Evolutionary conservation across 179 eudicot genomes (phyloP).

Genomic region (Monotropa hypopitys): DNA sequence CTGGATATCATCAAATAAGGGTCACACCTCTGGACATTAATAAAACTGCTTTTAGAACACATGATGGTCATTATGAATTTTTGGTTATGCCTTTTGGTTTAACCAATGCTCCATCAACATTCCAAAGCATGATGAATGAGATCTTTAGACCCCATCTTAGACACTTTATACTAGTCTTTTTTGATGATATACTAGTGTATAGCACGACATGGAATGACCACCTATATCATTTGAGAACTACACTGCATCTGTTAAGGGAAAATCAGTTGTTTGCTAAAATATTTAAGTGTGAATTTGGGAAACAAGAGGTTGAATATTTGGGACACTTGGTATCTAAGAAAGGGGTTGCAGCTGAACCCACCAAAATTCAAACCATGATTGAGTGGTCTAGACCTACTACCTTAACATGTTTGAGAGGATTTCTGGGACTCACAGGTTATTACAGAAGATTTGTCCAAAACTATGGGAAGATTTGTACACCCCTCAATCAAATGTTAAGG

Average conservation of each 20-base stretch:
- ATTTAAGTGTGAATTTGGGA: not conserved
- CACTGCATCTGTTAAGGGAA: not conserved
- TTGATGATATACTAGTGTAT: constrained; percentile 5
- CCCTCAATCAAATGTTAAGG: not conserved
- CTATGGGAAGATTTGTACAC: not conserved
- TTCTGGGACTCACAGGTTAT: not conserved
- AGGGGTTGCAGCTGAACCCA: not conserved
- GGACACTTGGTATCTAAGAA: not conserved
- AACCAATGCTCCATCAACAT: not conserved
- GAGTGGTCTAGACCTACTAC: not conserved
- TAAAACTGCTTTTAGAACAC: not conserved
- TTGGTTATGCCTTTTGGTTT: not conserved
- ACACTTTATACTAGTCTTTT: not conserved
- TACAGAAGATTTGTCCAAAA: not conserved
- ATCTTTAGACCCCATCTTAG: not conserved
- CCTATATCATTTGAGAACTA: not conserved
- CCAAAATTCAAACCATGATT: not conserved
- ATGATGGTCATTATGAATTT: constrained; percentile 2
- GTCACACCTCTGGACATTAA: not conserved
- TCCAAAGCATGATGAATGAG: constrained; percentile 4
- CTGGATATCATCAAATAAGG: not conserved
- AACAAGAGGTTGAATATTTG: not conserved
- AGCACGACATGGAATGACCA: not conserved
- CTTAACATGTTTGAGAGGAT: not conserved
- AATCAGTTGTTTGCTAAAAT: not conserved